Conservation (phyloP, 768 basidiomycete species). For the Ramaria sp. region DNA sequence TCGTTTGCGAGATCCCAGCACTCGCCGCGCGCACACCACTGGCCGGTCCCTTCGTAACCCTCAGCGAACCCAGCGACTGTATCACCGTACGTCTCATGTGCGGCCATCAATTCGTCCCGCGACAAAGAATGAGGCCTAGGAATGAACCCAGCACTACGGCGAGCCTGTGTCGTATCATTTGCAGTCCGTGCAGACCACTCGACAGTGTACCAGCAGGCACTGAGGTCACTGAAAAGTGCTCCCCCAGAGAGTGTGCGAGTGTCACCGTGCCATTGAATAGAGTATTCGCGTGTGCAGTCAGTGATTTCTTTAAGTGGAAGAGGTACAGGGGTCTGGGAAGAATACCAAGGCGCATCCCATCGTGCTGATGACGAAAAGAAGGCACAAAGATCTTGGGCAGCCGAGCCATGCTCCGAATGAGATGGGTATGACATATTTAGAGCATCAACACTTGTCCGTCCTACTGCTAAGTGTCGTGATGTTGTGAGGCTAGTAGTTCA, state of each 20-base stretch:
- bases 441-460: neutral
- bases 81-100: slow-evolving; percentile 39
- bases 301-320: slow-evolving; percentile 21
- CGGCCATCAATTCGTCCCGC: slow-evolving; percentile 25
- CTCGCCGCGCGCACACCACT: slow-evolving; percentile 39
- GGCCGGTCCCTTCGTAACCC: slow-evolving; percentile 29
- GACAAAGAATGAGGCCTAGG: slow-evolving; percentile 27
- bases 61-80: slow-evolving; percentile 38
- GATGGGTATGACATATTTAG: slow-evolving; percentile 26
- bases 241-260: slow-evolving; percentile 25
- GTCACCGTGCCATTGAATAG: slow-evolving; percentile 18
- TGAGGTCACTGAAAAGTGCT: slow-evolving; percentile 37
- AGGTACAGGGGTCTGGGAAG: slow-evolving; percentile 19
- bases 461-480: too few species aligned
- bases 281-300: slow-evolving; percentile 17
- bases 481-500: too few species aligned
- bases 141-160: slow-evolving; percentile 28
- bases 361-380: slow-evolving; percentile 32
- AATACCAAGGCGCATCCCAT: slow-evolving; percentile 35
- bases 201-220: slow-evolving; percentile 37
- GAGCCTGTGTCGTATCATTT: slow-evolving; percentile 21
- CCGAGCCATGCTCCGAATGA: slow-evolving; percentile 21
- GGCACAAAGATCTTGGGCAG: slow-evolving; percentile 31
- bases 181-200: slow-evolving; percentile 22
- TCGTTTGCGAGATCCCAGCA: slow-evolving; percentile 50